Evolutionary conservation across 257 asterid species (phyloP).

Genomic region (Henckelia pumila): DNA sequence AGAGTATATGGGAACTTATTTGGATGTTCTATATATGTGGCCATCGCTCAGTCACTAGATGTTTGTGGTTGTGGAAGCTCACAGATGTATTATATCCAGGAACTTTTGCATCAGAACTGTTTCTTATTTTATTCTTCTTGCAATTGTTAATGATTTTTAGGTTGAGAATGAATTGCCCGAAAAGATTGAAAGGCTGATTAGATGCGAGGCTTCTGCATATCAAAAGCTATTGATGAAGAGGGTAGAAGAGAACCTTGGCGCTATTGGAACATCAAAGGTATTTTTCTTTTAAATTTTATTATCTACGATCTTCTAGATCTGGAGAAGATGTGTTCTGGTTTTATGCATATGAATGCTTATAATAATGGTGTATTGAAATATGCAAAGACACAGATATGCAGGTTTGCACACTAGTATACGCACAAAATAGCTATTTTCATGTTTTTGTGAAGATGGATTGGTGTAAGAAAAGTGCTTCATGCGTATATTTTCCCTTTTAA

Average conservation of each 20-base stretch:
- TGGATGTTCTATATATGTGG: constrained; percentile 17
- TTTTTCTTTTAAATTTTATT: neutral
- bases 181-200: constrained; percentile 90
- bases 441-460: neutral
- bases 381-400: neutral
- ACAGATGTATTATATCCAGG: neutral
- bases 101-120: constrained; percentile 24
- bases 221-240: constrained; percentile 95
- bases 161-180: constrained; percentile 92
- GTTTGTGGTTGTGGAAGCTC: constrained; percentile 15
- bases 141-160: constrained; percentile 42
- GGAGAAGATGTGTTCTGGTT: constrained; percentile 10
- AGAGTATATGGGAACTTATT: neutral
- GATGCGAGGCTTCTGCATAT: constrained; percentile 97
- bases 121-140: constrained; percentile 20
- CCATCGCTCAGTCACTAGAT: constrained; percentile 13
- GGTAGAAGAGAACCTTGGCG: constrained; percentile 98
- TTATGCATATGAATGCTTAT: constrained; percentile 4
- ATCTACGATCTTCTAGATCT: constrained; percentile 18
- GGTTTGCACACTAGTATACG: too few species aligned
- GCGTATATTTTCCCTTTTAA: too few species aligned
- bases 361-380: constrained; percentile 13
- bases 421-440: too few species aligned
- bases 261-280: constrained; percentile 93
- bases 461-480: neutral